A percentile compares a stretch with the other conserved stretches of the same genome.
Evolutionary conservation across 257 asterid genomes (phyloP).

Genomic region (Scutellaria galericulata): DNA sequence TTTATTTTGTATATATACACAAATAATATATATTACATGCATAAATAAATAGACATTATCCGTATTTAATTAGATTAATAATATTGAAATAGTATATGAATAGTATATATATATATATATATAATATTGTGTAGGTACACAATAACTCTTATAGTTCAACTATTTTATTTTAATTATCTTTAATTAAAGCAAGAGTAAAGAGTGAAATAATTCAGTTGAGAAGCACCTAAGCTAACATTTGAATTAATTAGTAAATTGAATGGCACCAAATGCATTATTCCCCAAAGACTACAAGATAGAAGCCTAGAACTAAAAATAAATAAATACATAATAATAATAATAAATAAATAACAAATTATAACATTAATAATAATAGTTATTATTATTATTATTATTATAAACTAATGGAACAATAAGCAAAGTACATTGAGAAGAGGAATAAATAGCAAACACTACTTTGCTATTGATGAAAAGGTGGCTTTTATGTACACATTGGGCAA

Average conservation of each 20-base stretch:
- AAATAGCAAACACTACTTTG: no score
- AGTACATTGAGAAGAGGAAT: no score
- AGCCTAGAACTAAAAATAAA: background rate
- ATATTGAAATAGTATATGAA: no score
- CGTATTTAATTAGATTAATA: no score
- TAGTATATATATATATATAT: background rate
- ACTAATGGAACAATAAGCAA: no score
- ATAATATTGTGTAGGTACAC: background rate
- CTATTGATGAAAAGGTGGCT: background rate
- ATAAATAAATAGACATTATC: no score
- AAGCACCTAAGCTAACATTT: background rate
- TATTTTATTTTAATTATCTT: background rate
- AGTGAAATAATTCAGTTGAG: conserved; percentile 8
- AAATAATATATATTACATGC: no score
- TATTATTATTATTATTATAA: no score
- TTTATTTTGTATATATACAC: no score
- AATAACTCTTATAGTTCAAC: background rate
- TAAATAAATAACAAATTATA: background rate
- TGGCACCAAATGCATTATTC: conserved; percentile 15
- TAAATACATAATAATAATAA: background rate
- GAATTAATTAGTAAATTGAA: background rate
- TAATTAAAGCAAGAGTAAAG: background rate
- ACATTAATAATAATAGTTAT: no score
- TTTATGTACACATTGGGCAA: background rate
- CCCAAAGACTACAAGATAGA: background rate